Base-by-base conservation (phyloP, 2,329 filamentous ascomycete genomes). In the Fusarium protoensiforme region DNA sequence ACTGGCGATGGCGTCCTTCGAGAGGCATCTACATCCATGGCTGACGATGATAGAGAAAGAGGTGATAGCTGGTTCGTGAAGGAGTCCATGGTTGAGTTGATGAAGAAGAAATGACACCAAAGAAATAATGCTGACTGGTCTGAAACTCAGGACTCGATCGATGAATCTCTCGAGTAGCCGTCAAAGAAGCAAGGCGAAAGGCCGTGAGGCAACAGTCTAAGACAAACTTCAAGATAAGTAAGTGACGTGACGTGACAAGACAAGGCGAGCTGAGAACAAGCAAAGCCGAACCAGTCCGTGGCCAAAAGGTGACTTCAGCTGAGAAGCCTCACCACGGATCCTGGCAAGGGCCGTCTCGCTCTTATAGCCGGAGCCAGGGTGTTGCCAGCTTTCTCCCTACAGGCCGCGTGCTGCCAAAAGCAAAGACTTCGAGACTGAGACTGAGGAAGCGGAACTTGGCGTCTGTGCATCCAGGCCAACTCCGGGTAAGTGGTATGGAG, bases 401-500 rank as follows among this genome's bases (percentile, higher is more conserved):
- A 74, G 68, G 27, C 48, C 68, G 60, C 71, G 51, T 74, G 68
- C 71, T 65, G 67, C 53, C 11, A 54, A 72, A 75, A 71, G 72
- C 51, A 75, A 74, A 59, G 41, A 68, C 16, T 59, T 56, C 31
- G 56, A 73, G 72, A 70, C 33, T 67, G 61, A 41, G 38, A 48
- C 43, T 61, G 31, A 31, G 53, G 35, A 46, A 64, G 38, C 62
- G 57, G 68, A 65, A 58, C 75, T 72, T 68, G 65, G 71, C 66
- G 61, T 39, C 53, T 51, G 67, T 58, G 51, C 64, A 65, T 70
- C 63, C 64, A 70, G 65, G 67, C 75, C 69, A 63, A 72, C 74
- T 77, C 67, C 58, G 72, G 74, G 54, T 65, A 74, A 69, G 75
- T 69, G 72, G 68, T 72, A 75, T 75, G 71, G 68, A 69, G 58